Evolutionary conservation across 2,329 filamentous ascomycete genomes (phyloP), one percentile per base, ranked within the genome.

Genomic region (Magnaporthales sp.): DNA sequence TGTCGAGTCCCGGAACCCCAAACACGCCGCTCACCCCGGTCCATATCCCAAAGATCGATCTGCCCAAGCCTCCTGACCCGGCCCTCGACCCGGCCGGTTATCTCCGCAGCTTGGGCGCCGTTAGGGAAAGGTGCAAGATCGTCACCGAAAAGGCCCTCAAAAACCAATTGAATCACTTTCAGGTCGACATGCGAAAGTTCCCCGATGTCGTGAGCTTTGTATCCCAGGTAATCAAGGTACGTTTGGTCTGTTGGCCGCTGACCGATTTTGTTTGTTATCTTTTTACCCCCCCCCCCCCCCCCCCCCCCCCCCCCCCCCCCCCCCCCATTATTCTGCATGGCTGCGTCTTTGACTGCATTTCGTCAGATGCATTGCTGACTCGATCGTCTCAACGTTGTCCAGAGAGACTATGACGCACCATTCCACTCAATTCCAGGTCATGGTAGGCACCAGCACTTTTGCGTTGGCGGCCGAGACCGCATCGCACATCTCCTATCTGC

Each of bases 201-300:
- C 79, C 83, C 62, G 91, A 94, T 70, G 94, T 94, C 0, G 92
- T 93, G 15, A 85, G 85, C 61, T 97, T 96, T 75, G 91, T 97
- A 10, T 89, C 94, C n/a, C 89, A 91, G 56, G 94, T 97, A 70
- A 96, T 97, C 81, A 97, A 96, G 90, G 93, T 93, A 80, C 5
- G 58, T 19, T 7, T 64, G n/a, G 60, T 31, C 27, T 62, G n/a
- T 19, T 27, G 8, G 7, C 32, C 24, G 31, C 5, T 32, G 6
- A 26, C 10, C 26, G 24, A 11, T 27, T 27, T 11, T 27, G 24
- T 30, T 29, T 22, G 56, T 9, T 27, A 11, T 29, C 3, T 31
- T 15, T 10, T 8, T n/a, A 7, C 19, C 24, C 1, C 13, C 22
- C 13, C 24, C 1, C 13, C 22, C 13, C 15, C 5, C 13, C 15